Percentiles rank a stretch among this genome's conserved stretches.
Evolutionary conservation across 208 protist genomes (phyloP).

Genomic region (Phytomonas sp.): DNA sequence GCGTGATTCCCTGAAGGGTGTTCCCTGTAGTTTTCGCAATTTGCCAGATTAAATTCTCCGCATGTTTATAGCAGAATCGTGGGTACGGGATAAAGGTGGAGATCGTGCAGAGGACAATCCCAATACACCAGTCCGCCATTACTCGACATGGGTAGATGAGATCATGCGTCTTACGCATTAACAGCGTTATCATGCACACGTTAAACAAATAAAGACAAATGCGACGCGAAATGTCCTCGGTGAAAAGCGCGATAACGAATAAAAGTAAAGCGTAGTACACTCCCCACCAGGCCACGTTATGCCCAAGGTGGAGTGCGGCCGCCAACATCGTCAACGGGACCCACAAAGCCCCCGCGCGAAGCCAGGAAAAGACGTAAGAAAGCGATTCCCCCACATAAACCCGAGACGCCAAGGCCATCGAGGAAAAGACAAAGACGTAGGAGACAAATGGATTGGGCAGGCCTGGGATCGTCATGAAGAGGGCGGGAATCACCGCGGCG

Average conservation of each 20-base stretch:
- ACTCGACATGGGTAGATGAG: slow-evolving; percentile 57
- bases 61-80: slow-evolving; percentile 58
- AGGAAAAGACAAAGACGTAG: slow-evolving; percentile 48
- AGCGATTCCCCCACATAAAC: slow-evolving; percentile 63
- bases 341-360: slow-evolving; percentile 66
- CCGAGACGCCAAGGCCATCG: slow-evolving; percentile 56
- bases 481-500: slow-evolving; percentile 47
- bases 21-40: slow-evolving; percentile 60
- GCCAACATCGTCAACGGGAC: slow-evolving; percentile 63
- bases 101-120: slow-evolving; percentile 56
- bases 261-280: slow-evolving; percentile 68
- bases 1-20: slow-evolving; percentile 58
- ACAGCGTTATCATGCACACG: slow-evolving; percentile 63
- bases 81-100: slow-evolving; percentile 75
- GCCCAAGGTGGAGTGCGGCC: slow-evolving; percentile 39
- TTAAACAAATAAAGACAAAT: slow-evolving; percentile 87
- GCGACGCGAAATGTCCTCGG: slow-evolving; percentile 56
- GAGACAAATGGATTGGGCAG: slow-evolving; percentile 59
- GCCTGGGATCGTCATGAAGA: slow-evolving; percentile 46
- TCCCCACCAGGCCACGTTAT: slow-evolving; percentile 61
- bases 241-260: slow-evolving; percentile 76
- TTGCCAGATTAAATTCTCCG: slow-evolving; percentile 33
- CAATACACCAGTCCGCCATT: slow-evolving; percentile 84
- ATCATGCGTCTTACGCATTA: slow-evolving; percentile 24
- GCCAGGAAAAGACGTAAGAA: slow-evolving; percentile 63